Evolutionary conservation across 108 stramenopile species (phyloP).

Genomic region (Mediolabrus comicus): DNA sequence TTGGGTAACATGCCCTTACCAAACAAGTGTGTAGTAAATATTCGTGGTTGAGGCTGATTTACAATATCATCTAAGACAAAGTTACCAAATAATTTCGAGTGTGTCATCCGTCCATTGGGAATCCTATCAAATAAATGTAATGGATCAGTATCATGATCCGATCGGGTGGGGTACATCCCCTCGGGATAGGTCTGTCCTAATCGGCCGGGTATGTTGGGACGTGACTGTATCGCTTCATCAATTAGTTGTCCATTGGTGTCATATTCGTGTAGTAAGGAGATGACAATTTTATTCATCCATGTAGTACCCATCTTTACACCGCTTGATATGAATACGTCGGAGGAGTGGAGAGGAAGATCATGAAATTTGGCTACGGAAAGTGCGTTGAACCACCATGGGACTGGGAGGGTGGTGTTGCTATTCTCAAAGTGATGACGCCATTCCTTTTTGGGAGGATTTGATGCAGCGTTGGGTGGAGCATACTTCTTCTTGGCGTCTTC

Average conservation of each 20-base stretch:
- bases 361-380: conserved; percentile 12
- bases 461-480: not conserved
- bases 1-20: conserved; percentile 9
- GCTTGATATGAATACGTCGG: conserved; percentile 25
- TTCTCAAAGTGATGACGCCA: not conserved
- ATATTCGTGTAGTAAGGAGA: conserved; percentile 9
- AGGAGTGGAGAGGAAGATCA: not conserved
- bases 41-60: conserved; percentile 19
- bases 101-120: not conserved
- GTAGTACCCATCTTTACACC: conserved; percentile 44
- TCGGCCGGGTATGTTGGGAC: not conserved
- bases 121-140: conserved; percentile 3
- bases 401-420: conserved; percentile 15
- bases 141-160: not conserved
- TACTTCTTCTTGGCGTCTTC: not conserved
- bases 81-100: conserved; percentile 18
- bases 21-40: conserved; percentile 33
- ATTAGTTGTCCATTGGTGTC: conserved; percentile 10
- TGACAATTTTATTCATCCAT: conserved; percentile 22
- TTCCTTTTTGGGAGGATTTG: conserved; percentile 14
- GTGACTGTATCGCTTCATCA: not conserved
- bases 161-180: conserved; percentile 9
- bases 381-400: conserved; percentile 37
- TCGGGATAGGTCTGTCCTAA: conserved; percentile 36
- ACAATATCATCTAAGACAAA: conserved; percentile 30